A percentile compares a stretch with the other conserved stretches of the same genome.
Evolutionary conservation across 2,329 filamentous ascomycete species (phyloP).

Genomic region (Beauveria pseudobassiana): DNA sequence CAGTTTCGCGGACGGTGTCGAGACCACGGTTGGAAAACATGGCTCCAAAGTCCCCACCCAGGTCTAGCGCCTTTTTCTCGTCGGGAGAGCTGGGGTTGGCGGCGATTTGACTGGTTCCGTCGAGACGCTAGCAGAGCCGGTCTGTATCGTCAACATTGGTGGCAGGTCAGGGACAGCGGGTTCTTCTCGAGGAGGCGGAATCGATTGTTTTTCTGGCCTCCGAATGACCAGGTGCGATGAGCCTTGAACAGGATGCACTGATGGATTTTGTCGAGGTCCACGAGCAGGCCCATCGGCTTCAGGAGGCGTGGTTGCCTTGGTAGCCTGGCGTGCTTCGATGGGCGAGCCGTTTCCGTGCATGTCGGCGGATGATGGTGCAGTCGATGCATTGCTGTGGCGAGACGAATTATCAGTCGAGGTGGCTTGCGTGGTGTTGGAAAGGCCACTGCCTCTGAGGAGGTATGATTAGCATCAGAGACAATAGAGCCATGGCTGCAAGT

Average conservation of each 20-base stretch:
- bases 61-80: constrained; percentile 39
- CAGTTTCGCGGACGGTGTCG: constrained; percentile 36
- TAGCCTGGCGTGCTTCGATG: constrained; percentile 25
- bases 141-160: constrained; percentile 28
- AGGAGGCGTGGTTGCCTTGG: constrained; percentile 32
- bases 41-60: constrained; percentile 51
- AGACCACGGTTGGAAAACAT: constrained; percentile 46
- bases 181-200: constrained; percentile 23
- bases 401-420: constrained; percentile 54
- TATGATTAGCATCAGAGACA: constrained; percentile 16
- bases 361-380: constrained; percentile 50
- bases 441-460: constrained; percentile 45
- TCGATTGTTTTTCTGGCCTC: constrained; percentile 43
- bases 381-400: constrained; percentile 55
- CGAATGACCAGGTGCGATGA: constrained; percentile 53
- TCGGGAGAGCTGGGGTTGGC: constrained; percentile 42
- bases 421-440: constrained; percentile 54
- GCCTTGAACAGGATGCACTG: constrained; percentile 45
- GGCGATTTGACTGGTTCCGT: constrained; percentile 31
- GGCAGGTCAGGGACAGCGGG: constrained; percentile 26
- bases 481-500: background rate
- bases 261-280: constrained; percentile 35
- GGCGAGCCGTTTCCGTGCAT: constrained; percentile 17
- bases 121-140: constrained; percentile 1
- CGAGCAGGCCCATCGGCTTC: constrained; percentile 14